A percentile compares a stretch with the other conserved stretches of the same genome.
These are phyloP conservation scores for Lactarius tabidus DNA, from an alignment of 768 basidiomycete species.

Conservation along the genomic window DNA sequence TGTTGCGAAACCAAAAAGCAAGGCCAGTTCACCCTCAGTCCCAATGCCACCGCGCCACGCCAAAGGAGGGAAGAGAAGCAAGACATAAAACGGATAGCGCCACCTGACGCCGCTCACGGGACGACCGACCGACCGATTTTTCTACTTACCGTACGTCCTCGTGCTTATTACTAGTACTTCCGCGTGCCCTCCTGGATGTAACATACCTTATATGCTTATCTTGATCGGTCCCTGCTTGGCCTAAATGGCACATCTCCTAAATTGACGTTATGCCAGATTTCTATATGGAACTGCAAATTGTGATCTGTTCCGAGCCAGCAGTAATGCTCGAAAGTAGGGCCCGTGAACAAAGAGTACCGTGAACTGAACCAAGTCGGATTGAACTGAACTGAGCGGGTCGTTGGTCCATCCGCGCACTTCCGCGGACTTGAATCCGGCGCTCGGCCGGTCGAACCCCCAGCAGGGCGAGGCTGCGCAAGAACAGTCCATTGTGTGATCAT, in stretches of 20 bases:
- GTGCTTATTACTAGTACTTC: constrained; percentile 16
- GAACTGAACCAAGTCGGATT: neutral
- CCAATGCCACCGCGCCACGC: constrained; percentile 28
- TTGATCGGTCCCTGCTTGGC: constrained; percentile 21
- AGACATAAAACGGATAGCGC: constrained; percentile 33
- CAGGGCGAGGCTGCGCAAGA: constrained; percentile 24
- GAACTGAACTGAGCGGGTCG: constrained; percentile 4
- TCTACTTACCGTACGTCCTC: neutral
- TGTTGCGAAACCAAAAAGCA: constrained; percentile 14
- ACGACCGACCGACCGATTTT: constrained; percentile 9
- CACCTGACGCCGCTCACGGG: constrained; percentile 20
- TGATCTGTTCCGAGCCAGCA: constrained; percentile 10
- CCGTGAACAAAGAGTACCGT: constrained; percentile 5
- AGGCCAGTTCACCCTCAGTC: constrained; percentile 8
- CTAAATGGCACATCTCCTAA: constrained; percentile 10
- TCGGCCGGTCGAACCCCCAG: constrained; percentile 18
- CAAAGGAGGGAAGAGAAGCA: constrained; percentile 46
- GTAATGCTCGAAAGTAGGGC: neutral
- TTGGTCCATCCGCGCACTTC: constrained; percentile 11
- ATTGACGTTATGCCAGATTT: constrained; percentile 12
- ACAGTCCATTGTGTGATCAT: constrained; percentile 15
- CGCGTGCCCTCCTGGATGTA: constrained; percentile 11
- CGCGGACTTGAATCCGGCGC: constrained; percentile 17
- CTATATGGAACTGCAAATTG: constrained; percentile 5
- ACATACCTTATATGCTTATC: constrained; percentile 26